Conservation (phyloP, 208 protist genomes). For the Plasmodiophora brassicae region DNA sequence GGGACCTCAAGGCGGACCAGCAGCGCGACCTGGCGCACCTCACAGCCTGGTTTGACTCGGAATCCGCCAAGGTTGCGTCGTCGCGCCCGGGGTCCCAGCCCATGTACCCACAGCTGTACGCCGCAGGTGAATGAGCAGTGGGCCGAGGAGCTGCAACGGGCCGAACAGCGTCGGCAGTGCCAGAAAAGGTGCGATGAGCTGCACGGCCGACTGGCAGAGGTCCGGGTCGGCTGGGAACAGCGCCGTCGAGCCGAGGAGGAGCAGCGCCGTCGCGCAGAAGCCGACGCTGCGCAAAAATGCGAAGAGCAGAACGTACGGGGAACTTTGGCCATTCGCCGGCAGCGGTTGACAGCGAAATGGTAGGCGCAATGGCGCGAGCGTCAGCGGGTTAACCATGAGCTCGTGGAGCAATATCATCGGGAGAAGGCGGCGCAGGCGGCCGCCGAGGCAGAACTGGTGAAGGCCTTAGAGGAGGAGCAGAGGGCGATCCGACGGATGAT, state of each 20-base stretch:
- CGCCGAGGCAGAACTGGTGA: background rate
- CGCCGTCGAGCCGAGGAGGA: background rate
- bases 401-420: background rate
- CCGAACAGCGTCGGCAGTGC: background rate
- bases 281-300: background rate
- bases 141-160: background rate
- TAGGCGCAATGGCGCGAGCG: background rate
- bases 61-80: too few relatives aligned
- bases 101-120: too few relatives aligned
- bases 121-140: background rate
- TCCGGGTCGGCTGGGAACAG: background rate
- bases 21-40: too few relatives aligned
- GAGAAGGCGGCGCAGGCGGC: constrained; percentile 14
- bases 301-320: background rate
- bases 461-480: background rate
- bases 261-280: background rate
- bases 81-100: too few relatives aligned
- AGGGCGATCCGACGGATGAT: background rate
- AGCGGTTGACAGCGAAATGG: background rate
- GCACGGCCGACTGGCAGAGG: background rate
- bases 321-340: background rate
- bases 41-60: too few relatives aligned
- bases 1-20: too few relatives aligned
- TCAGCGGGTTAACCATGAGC: background rate
- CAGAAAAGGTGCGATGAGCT: background rate